These are phyloP conservation scores for Starmerella kuoi DNA, from an alignment of 805 yeast species.

Conservation along the genomic window DNA sequence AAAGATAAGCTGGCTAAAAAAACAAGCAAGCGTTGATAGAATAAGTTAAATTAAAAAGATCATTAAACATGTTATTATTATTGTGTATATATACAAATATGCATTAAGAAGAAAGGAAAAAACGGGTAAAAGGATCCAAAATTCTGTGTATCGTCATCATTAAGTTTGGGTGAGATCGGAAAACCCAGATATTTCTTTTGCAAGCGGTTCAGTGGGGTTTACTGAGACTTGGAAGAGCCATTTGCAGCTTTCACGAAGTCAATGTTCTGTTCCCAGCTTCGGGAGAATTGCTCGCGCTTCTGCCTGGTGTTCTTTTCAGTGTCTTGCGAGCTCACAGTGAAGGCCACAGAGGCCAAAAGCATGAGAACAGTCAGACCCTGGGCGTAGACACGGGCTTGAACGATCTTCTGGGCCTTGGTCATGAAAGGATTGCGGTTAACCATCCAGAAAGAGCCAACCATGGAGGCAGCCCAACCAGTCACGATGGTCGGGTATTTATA, in stretches of 20 bases:
- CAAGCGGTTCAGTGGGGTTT: not conserved
- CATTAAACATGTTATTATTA: too few species aligned
- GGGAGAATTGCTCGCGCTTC: conserved; percentile 4
- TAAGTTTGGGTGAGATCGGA: too few species aligned
- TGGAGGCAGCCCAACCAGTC: conserved; percentile 66
- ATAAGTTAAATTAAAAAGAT: not conserved
- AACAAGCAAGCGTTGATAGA: too few species aligned
- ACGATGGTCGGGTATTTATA: conserved; percentile 38
- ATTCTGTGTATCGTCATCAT: too few species aligned
- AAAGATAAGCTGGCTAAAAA: too few species aligned
- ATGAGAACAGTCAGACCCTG: conserved; percentile 67
- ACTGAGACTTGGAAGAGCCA: not conserved
- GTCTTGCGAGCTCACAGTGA: conserved; percentile 13
- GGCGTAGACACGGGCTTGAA: conserved; percentile 84
- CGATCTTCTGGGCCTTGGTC: conserved; percentile 67
- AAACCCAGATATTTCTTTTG: too few species aligned
- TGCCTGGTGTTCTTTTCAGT: conserved; percentile 5
- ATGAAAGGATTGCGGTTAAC: conserved; percentile 63
- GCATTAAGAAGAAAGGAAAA: too few species aligned
- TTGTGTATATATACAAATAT: too few species aligned
- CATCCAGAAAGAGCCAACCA: conserved; percentile 65
- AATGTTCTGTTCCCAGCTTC: conserved; percentile 18
- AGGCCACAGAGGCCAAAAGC: conserved; percentile 37
- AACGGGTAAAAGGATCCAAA: too few species aligned
- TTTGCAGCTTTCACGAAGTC: conserved; percentile 12